A percentile compares a stretch with the other conserved stretches of the same genome.
Conservation (phyloP, 345 rosid genomes). For the Brassica incana region DNA sequence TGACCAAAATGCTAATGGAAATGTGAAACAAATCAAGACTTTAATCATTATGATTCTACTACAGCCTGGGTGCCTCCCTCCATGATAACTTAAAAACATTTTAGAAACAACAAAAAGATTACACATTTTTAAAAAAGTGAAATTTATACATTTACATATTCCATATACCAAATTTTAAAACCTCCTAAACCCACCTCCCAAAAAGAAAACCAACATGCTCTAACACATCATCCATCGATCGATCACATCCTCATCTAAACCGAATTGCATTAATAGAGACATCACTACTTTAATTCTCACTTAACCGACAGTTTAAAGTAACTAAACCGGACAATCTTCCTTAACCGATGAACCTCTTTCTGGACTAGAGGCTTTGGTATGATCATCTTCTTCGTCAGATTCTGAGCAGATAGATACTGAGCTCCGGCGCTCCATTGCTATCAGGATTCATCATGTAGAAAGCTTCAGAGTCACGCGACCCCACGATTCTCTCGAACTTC, state of each 20-base stretch:
- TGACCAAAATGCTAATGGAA: constrained; percentile 31
- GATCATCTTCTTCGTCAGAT: constrained; percentile 41
- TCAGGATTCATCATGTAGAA: constrained; percentile 99
- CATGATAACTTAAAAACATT: constrained; percentile 26
- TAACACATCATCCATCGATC: constrained; percentile 10
- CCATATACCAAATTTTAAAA: constrained; percentile 36
- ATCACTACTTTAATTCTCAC: constrained; percentile 9
- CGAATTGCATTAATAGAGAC: constrained; percentile 29
- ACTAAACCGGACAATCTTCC: constrained; percentile 21
- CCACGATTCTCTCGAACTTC: constrained; percentile 88
- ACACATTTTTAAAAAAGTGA: constrained; percentile 21
- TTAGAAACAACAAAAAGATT: not conserved
- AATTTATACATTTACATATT: constrained; percentile 37
- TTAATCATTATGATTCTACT: constrained; percentile 35
- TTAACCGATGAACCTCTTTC: not conserved
- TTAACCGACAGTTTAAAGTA: constrained; percentile 17
- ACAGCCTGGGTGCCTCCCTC: constrained; percentile 23
- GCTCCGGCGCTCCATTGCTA: constrained; percentile 94
- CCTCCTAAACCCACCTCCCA: constrained; percentile 27
- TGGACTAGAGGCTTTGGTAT: not conserved
- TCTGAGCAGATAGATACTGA: constrained; percentile 91
- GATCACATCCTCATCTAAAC: constrained; percentile 32
- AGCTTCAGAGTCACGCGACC: constrained; percentile 97
- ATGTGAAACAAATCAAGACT: constrained; percentile 32
- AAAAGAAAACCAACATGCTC: not conserved